Base-by-base conservation (phyloP, 176 grass and related monocot species). In the Tillandsia leiboldiana region DNA sequence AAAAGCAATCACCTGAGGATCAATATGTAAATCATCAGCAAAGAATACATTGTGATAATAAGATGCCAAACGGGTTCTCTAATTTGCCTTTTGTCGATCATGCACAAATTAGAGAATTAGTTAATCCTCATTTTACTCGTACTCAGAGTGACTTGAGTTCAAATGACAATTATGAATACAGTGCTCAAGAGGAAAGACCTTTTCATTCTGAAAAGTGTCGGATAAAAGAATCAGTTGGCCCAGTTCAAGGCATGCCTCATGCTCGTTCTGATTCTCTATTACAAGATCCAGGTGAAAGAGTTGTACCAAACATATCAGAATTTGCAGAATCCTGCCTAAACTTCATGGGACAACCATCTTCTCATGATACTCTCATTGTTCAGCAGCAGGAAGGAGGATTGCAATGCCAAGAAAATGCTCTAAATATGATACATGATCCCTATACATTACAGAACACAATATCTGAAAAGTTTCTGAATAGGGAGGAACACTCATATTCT, bases 221-320 rank as follows among this genome's bases (percentile, higher is more conserved):
- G 12, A 9, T 72, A 24, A 71, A 81, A 64, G 87, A 80, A 29
- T 73, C 65, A 64, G 14, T 24, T 63, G 66, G 57, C 13, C 67
- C 77, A 76, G 64, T 67, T 82, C 65, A 73, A 64, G 72, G 79
- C 57, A 83, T 89, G 79, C 65, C 81, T 50, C 88, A 87, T 87
- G 81, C 78, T 65, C 90, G 69, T 17, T 93, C 94, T 1, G 82
- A 93, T 72, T 82, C 94, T 75, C 63, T 85, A 68, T 22, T 90
- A 49, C 83, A 83, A 42, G 80, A 75, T 65, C 63, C 24, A 22
- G 54, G 28, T 66, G 73, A 70, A 17, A 51, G 48, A 42, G 71
- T 54, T 72, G 66, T 72, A 53, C 77, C 89, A 15, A 87, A 72
- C 72, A 67, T 82, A n/a, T 80, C 82, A 61, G 74, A 73, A 71